A percentile compares a stretch with the other conserved stretches of the same genome.
These are phyloP conservation scores for Trichoderma semiorbis DNA, from an alignment of 2,329 filamentous ascomycete species.

Conservation along the genomic window DNA sequence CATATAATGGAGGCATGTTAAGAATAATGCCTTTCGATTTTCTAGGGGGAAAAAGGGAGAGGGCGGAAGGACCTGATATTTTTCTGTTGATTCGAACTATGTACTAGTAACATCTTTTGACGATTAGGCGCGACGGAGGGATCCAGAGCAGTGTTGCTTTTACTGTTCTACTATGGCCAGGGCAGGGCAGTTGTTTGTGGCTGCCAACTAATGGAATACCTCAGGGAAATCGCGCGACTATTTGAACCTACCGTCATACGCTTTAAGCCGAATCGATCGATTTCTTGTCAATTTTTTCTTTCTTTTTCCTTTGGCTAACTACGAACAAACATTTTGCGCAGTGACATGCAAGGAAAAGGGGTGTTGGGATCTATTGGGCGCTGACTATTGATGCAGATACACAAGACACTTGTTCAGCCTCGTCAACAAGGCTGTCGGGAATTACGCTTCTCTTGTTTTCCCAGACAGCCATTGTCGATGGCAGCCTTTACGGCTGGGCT, in stretches of 20 bases:
- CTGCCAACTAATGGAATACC: conserved; percentile 4
- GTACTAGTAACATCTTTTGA: conserved; percentile 27
- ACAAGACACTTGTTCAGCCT: background rate
- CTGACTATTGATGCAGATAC: background rate
- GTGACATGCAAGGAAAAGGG: conserved; percentile 25
- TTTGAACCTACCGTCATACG: conserved; percentile 10
- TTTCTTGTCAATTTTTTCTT: background rate
- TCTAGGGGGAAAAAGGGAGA: background rate
- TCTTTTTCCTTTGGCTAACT: conserved; percentile 1
- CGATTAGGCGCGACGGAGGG: conserved; percentile 14
- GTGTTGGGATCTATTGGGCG: background rate
- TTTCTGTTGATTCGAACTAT: conserved; percentile 14
- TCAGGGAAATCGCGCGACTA: conserved; percentile 4
- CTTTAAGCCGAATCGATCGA: conserved; percentile 1
- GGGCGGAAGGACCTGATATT: background rate
- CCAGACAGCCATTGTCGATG: background rate
- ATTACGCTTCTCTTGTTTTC: background rate
- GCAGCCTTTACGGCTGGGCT: background rate
- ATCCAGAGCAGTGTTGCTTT: background rate
- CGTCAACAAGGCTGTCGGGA: background rate
- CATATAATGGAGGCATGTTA: conserved; percentile 6
- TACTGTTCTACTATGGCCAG: background rate
- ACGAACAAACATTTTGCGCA: conserved; percentile 19
- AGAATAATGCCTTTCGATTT: background rate
- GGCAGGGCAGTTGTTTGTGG: background rate